Evolutionary conservation across 2,329 filamentous ascomycete genomes (phyloP).

Genomic region (Drechslerella dactyloides): DNA sequence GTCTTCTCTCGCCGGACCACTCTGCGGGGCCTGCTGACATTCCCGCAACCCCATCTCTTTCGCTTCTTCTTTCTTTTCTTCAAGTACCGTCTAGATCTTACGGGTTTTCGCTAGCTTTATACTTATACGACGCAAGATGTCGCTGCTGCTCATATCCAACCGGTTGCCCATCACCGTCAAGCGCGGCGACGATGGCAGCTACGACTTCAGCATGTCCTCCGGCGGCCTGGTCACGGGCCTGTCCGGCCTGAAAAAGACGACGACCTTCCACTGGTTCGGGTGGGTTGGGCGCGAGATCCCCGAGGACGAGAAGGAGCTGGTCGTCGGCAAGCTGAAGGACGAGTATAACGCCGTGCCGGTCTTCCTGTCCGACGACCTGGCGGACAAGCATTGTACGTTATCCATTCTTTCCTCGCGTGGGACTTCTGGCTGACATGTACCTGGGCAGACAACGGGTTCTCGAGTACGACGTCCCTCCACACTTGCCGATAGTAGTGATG

Average conservation of each 20-base stretch:
- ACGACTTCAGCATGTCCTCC: constrained; percentile 94
- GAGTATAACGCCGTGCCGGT: constrained; percentile 90
- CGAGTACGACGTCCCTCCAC: constrained; percentile 68
- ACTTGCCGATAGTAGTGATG: no score
- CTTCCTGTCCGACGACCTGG: constrained; percentile 90
- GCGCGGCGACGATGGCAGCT: constrained; percentile 86
- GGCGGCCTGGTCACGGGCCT: constrained; percentile 93
- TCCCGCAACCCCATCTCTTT: no score
- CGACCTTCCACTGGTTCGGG: constrained; percentile 97
- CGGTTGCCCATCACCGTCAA: constrained; percentile 97
- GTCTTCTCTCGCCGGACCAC: no score
- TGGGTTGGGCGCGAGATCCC: constrained; percentile 95
- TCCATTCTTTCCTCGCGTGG: neutral
- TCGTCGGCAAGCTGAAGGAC: constrained; percentile 79
- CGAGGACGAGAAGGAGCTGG: constrained; percentile 75
- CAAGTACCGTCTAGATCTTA: no score
- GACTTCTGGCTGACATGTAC: constrained; percentile 8
- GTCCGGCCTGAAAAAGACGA: constrained; percentile 87
- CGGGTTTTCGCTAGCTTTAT: neutral
- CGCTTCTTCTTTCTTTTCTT: neutral
- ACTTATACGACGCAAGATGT: constrained; percentile 15
- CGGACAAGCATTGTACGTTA: constrained; percentile 75
- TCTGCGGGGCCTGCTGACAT: no score
- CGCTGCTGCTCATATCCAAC: constrained; percentile 63
- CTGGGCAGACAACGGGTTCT: constrained; percentile 80